Evolutionary conservation across 73 alveolate genomes (phyloP).

Genomic region (Symbiodinium natans): DNA sequence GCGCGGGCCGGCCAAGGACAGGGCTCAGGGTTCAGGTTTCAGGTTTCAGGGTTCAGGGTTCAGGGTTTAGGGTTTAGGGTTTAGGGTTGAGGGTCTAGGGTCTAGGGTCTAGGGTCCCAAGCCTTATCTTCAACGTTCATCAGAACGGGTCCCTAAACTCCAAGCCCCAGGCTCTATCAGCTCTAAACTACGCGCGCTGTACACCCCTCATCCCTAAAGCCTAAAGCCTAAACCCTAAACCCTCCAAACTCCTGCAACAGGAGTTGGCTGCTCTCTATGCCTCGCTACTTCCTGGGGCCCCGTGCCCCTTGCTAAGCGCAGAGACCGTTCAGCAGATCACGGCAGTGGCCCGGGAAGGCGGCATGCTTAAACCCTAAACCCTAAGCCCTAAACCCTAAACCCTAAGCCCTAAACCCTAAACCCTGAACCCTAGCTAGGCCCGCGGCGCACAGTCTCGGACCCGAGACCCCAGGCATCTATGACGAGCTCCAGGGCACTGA

Average conservation of each 20-base stretch:
- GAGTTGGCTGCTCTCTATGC: constrained; percentile 59
- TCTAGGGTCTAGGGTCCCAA: too few species aligned
- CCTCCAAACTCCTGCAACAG: not conserved
- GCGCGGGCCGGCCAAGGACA: constrained; percentile 85
- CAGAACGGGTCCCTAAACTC: too few species aligned
- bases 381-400: not conserved
- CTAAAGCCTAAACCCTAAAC: not conserved
- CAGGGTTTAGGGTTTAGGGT: too few species aligned
- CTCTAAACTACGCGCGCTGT: too few species aligned
- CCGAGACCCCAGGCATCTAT: not conserved
- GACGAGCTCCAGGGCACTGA: constrained; percentile 72
- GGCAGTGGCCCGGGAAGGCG: constrained; percentile 50
- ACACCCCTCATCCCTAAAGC: not conserved
- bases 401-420: too few species aligned
- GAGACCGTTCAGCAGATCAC: constrained; percentile 65
- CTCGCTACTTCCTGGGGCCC: constrained; percentile 33
- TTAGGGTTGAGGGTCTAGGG: too few species aligned
- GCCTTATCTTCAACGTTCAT: too few species aligned
- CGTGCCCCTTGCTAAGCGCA: constrained; percentile 18
- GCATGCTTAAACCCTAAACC: not conserved
- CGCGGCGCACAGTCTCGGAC: not conserved
- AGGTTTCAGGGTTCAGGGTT: not conserved
- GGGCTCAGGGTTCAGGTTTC: not conserved
- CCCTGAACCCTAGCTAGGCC: not conserved
- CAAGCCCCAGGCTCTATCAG: too few species aligned